phyloP scores from a whole-genome alignment of 192 early-diverging fungal genomes.

The Linnemannia exigua region DNA sequence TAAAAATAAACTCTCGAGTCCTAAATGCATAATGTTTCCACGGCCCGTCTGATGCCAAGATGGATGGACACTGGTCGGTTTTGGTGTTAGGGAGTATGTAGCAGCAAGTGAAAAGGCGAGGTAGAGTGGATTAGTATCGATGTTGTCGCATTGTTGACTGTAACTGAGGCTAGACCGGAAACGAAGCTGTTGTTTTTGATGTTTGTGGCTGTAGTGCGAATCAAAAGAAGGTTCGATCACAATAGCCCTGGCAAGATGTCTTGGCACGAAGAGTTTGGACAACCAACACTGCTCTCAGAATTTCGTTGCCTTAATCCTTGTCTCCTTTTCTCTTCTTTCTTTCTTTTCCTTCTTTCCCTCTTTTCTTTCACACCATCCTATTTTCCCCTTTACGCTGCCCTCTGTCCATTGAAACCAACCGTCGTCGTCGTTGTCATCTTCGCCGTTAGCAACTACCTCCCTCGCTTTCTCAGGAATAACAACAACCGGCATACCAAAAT shows the following conservation, averaged over 20 bases:
- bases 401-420: no score
- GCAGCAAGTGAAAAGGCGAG: neutral
- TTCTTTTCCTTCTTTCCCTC: conserved; percentile 1
- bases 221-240: conserved; percentile 3
- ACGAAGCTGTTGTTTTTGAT: neutral
- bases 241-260: neutral
- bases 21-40: no score
- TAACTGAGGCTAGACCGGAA: neutral
- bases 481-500: neutral
- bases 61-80: neutral
- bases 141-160: no score
- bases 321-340: neutral
- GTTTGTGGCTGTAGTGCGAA: conserved; percentile 16
- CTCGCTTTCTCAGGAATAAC: neutral
- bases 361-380: neutral
- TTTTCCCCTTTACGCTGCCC: neutral
- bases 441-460: neutral
- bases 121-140: neutral
- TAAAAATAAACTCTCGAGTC: neutral
- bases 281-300: neutral
- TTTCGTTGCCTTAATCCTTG: neutral
- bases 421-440: neutral
- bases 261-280: conserved; percentile 16
- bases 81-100: neutral
- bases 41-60: neutral